phyloP scores from a whole-genome alignment of 257 asterid species.

The Gentiana straminea region DNA sequence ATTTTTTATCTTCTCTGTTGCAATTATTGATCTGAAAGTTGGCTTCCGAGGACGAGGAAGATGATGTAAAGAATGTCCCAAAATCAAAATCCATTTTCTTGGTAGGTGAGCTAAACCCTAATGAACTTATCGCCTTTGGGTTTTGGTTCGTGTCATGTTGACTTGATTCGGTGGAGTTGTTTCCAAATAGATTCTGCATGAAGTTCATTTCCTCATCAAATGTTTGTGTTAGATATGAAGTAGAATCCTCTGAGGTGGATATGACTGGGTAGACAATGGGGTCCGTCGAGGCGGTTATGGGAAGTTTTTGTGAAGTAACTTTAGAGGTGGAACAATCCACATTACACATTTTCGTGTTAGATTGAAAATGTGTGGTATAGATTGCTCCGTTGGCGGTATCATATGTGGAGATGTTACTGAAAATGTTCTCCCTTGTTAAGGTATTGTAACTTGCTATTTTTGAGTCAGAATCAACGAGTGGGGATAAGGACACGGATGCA shows the following conservation, averaged over 20 bases:
- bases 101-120: not conserved
- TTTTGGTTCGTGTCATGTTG: not conserved
- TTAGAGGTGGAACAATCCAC: not conserved
- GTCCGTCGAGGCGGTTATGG: not conserved
- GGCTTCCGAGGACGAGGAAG: constrained; percentile 1
- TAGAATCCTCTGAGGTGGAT: constrained; percentile 15
- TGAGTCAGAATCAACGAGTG: too few relatives aligned
- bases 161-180: constrained; percentile 1
- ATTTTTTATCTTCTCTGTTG: not conserved
- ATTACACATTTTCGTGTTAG: too few relatives aligned
- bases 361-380: not conserved
- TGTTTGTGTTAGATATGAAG: constrained; percentile 19
- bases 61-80: not conserved
- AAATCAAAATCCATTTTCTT: not conserved
- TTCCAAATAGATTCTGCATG: constrained; percentile 33
- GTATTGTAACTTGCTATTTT: too few relatives aligned
- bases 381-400: not conserved
- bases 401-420: not conserved
- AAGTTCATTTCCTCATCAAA: constrained; percentile 50
- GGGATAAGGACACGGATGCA: not conserved
- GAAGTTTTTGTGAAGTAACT: constrained; percentile 6
- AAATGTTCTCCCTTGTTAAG: too few relatives aligned
- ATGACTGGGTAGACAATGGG: constrained; percentile 1
- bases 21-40: not conserved
- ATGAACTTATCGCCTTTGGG: constrained; percentile 1